phyloP scores from a whole-genome alignment of 345 rosid species.

The Linum usitatissimum region DNA sequence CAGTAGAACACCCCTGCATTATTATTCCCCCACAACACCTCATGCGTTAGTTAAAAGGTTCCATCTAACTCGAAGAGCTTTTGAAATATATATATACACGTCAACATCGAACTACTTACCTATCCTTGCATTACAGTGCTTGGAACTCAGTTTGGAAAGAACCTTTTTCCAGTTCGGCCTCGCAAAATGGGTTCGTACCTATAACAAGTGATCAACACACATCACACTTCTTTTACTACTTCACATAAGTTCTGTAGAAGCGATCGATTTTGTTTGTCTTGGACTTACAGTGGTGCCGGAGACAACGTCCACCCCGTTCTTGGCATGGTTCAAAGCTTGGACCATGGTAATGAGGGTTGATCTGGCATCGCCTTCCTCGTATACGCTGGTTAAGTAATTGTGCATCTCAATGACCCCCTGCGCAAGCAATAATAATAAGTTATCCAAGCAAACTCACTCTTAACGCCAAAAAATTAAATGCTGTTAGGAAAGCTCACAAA shows the following conservation, averaged over 20 bases:
- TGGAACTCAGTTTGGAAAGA: conserved; percentile 58
- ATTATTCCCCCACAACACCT: background rate
- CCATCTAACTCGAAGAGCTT: background rate
- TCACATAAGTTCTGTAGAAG: background rate
- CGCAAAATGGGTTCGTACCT: conserved; percentile 96
- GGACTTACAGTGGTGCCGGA: conserved; percentile 80
- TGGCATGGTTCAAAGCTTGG: conserved; percentile 94
- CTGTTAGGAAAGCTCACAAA: background rate
- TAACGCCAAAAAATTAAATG: background rate
- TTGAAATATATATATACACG: too few species aligned
- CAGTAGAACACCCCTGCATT: conserved; percentile 89
- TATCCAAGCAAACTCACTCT: background rate
- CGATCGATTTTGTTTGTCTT: background rate
- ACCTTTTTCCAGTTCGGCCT: conserved; percentile 96
- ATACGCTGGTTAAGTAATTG: conserved; percentile 91
- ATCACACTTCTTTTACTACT: background rate
- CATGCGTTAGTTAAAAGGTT: background rate
- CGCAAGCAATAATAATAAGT: background rate
- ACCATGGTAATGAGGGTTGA: conserved; percentile 95
- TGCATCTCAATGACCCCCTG: conserved; percentile 93
- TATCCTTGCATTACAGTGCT: conserved; percentile 73
- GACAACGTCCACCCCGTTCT: conserved; percentile 86
- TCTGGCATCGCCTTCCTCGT: conserved; percentile 97
- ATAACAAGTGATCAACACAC: conserved; percentile 11
- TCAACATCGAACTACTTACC: conserved; percentile 30